phyloP scores from a whole-genome alignment of 345 rosid genomes.

The Linum tenue region DNA sequence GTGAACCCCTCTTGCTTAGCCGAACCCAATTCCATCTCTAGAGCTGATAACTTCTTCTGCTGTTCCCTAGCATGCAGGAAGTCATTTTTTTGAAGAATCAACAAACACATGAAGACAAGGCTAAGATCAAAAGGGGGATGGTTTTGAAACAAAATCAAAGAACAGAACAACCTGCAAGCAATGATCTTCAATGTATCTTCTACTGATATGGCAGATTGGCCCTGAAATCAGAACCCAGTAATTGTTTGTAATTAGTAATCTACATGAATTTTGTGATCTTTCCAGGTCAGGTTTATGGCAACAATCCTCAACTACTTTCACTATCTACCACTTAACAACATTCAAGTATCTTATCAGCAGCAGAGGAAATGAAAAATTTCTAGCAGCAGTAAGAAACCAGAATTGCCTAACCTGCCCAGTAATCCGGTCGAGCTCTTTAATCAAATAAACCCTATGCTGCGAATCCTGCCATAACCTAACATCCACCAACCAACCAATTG shows the following conservation, averaged over 20 bases:
- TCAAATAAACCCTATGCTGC: slow-evolving; percentile 22
- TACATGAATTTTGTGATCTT: too few species aligned
- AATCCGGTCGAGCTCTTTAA: slow-evolving; percentile 25
- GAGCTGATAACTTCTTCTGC: slow-evolving; percentile 21
- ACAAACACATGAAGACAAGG: background rate
- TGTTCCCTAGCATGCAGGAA: slow-evolving; percentile 16
- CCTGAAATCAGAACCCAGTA: slow-evolving; percentile 11
- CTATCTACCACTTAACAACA: background rate
- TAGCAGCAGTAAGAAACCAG: background rate
- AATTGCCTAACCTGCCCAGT: slow-evolving; percentile 20
- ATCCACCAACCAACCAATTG: slow-evolving; percentile 5
- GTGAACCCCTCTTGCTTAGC: slow-evolving; percentile 26
- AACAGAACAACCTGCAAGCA: slow-evolving; percentile 21
- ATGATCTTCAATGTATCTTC: slow-evolving; percentile 28
- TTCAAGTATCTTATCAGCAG: background rate
- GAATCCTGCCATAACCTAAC: slow-evolving; percentile 27
- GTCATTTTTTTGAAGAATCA: background rate
- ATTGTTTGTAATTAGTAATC: background rate
- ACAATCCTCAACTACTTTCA: too few species aligned
- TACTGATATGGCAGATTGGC: slow-evolving; percentile 25
- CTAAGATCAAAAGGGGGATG: background rate
- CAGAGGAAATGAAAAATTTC: background rate
- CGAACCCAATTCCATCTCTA: slow-evolving; percentile 19
- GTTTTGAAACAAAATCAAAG: background rate
- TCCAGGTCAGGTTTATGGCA: too few species aligned